These are phyloP conservation scores for Sextonia rubra DNA, from an alignment of 164 flowering plant species.

Conservation along the genomic window DNA sequence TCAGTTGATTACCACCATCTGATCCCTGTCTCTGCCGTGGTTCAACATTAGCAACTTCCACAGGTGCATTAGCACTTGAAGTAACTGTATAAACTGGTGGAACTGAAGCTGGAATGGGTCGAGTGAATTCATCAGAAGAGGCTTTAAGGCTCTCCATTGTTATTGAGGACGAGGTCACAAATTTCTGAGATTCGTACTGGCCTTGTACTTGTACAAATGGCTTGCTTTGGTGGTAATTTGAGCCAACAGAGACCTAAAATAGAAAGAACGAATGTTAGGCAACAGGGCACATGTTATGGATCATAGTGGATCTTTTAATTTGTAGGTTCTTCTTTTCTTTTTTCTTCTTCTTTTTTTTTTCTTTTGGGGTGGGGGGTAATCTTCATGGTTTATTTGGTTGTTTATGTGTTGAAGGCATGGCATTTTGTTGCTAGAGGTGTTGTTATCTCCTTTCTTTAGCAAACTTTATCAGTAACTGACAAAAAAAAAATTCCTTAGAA, in stretches of 20 bases:
- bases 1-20: conserved; percentile 14
- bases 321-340: background rate
- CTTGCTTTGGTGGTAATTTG: conserved; percentile 31
- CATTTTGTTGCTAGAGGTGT: too few species aligned
- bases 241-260: conserved; percentile 36
- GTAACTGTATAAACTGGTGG: conserved; percentile 21
- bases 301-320: too few species aligned
- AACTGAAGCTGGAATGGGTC: conserved; percentile 19
- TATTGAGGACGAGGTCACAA: conserved; percentile 29
- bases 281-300: too few species aligned
- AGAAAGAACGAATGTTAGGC: background rate
- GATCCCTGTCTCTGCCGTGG: conserved; percentile 13
- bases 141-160: conserved; percentile 30
- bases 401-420: too few species aligned
- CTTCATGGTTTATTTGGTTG: too few species aligned
- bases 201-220: conserved; percentile 37
- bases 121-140: conserved; percentile 44
- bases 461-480: too few species aligned
- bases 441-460: too few species aligned
- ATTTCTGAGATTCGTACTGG: conserved; percentile 31
- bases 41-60: conserved; percentile 28
- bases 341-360: too few species aligned
- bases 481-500: background rate
- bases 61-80: conserved; percentile 17
- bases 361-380: too few species aligned